Percentiles rank a stretch among this genome's conserved stretches.
Conservation (phyloP, 352 stramenopile species). For the Pseudoperonospora humuli region DNA sequence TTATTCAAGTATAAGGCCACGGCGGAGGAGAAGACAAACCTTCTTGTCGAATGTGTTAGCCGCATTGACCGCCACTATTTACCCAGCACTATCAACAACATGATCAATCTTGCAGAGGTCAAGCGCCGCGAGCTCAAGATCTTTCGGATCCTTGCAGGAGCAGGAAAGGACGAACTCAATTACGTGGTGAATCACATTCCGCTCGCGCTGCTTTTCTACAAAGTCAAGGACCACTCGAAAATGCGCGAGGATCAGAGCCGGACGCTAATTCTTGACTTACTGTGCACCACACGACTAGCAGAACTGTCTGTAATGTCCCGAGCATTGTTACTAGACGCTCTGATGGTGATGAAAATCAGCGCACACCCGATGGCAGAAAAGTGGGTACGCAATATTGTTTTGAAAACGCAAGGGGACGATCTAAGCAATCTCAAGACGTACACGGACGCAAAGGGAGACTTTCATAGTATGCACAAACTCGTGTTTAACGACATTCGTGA, state of each 20-base stretch:
- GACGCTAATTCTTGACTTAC: slow-evolving; percentile 91
- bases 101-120: slow-evolving; percentile 76
- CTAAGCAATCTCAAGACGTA: slow-evolving; percentile 95
- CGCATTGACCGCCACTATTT: slow-evolving; percentile 79
- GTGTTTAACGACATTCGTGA: slow-evolving; percentile 95
- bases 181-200: slow-evolving; percentile 93
- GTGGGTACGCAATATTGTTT: slow-evolving; percentile 95
- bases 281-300: slow-evolving; percentile 89
- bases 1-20: slow-evolving; percentile 80
- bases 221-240: slow-evolving; percentile 92
- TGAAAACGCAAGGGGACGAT: slow-evolving; percentile 93
- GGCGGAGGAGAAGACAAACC: slow-evolving; percentile 66
- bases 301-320: slow-evolving; percentile 90
- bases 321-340: slow-evolving; percentile 90
- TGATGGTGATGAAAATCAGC: slow-evolving; percentile 96
- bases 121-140: slow-evolving; percentile 91
- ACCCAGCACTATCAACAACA: slow-evolving; percentile 85
- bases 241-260: slow-evolving; percentile 73
- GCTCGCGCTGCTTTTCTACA: slow-evolving; percentile 96
- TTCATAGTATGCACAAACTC: slow-evolving; percentile 96
- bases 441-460: slow-evolving; percentile 94
- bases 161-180: slow-evolving; percentile 94
- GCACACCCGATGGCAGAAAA: slow-evolving; percentile 91
- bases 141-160: slow-evolving; percentile 92
- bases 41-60: slow-evolving; percentile 64